A percentile compares a stretch with the other conserved stretches of the same genome.
phyloP scores from a whole-genome alignment of 371 early-diverging fungal species.

The Chytridium lagenaria region DNA sequence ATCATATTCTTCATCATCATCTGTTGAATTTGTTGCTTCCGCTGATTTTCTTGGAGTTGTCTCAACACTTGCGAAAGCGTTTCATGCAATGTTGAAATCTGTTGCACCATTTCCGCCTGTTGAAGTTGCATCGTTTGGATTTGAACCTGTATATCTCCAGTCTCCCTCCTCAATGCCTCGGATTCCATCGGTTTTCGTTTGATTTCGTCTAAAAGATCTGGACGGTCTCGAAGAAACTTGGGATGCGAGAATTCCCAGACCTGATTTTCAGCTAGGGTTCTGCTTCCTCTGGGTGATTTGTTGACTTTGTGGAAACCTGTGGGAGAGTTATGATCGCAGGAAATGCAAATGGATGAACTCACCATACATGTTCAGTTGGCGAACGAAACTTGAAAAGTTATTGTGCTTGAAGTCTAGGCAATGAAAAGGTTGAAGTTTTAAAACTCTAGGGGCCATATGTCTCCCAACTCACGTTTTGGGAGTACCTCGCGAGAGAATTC shows the following conservation, averaged over 20 bases:
- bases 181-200: slow-evolving; percentile 86
- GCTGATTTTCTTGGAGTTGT: slow-evolving; percentile 73
- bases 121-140: slow-evolving; percentile 75
- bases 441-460: no score
- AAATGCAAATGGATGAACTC: background rate
- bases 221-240: slow-evolving; percentile 78
- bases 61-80: slow-evolving; percentile 68
- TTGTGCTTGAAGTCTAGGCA: slow-evolving; percentile 80
- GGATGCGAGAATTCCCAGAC: slow-evolving; percentile 93
- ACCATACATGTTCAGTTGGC: slow-evolving; percentile 87
- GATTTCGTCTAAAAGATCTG: slow-evolving; percentile 83
- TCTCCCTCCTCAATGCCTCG: slow-evolving; percentile 71
- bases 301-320: slow-evolving; percentile 86
- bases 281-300: slow-evolving; percentile 82
- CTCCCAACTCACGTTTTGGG: slow-evolving; percentile 67
- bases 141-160: slow-evolving; percentile 73
- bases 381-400: slow-evolving; percentile 89
- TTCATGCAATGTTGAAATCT: slow-evolving; percentile 73
- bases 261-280: slow-evolving; percentile 81
- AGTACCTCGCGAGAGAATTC: slow-evolving; percentile 81
- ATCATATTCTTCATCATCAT: slow-evolving; percentile 63
- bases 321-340: background rate
- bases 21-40: slow-evolving; percentile 66
- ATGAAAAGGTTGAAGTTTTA: background rate
- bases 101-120: slow-evolving; percentile 77